Percentiles rank a stretch among this genome's conserved stretches.
These are phyloP conservation scores for Blastobotrys malaysiensis DNA, from an alignment of 1,139 yeast species.

Conservation along the genomic window DNA sequence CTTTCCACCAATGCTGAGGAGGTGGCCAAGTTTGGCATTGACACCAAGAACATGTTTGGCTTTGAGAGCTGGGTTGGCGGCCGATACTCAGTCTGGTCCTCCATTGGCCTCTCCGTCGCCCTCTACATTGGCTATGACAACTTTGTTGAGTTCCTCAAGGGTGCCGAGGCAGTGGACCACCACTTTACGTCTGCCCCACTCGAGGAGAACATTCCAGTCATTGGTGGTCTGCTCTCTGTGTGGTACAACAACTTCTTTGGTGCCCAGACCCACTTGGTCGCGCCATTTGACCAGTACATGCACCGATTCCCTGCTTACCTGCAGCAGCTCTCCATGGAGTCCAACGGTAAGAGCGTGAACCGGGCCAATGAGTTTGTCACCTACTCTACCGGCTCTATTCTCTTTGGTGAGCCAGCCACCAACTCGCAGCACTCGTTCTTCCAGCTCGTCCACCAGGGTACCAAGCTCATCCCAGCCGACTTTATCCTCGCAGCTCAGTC, in stretches of 20 bases:
- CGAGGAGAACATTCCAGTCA: conserved; percentile 84
- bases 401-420: conserved; percentile 98
- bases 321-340: conserved; percentile 98
- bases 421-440: conserved; percentile 99
- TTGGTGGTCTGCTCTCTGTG: conserved; percentile 89
- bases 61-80: conserved; percentile 99
- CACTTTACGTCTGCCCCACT: conserved; percentile 82
- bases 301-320: conserved; percentile 99
- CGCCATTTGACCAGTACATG: conserved; percentile 97
- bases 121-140: conserved; percentile 92
- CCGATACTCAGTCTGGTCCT: conserved; percentile 98
- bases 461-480: conserved; percentile 94
- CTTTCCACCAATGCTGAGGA: conserved; percentile 88
- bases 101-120: conserved; percentile 94
- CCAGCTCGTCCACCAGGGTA: conserved; percentile 99
- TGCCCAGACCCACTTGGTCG: conserved; percentile 96
- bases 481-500: conserved; percentile 96
- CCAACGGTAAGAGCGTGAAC: conserved; percentile 96
- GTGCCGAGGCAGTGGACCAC: conserved; percentile 95
- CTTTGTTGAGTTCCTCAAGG: conserved; percentile 85
- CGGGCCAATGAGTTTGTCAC: conserved; percentile 85
- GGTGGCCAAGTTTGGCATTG: conserved; percentile 92
- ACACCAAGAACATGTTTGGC: conserved; percentile 96
- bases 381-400: conserved; percentile 91
- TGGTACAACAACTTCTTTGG: conserved; percentile 99